These are phyloP conservation scores for Cytospora mali DNA, from an alignment of 2,329 filamentous ascomycete species.

Conservation along the genomic window DNA sequence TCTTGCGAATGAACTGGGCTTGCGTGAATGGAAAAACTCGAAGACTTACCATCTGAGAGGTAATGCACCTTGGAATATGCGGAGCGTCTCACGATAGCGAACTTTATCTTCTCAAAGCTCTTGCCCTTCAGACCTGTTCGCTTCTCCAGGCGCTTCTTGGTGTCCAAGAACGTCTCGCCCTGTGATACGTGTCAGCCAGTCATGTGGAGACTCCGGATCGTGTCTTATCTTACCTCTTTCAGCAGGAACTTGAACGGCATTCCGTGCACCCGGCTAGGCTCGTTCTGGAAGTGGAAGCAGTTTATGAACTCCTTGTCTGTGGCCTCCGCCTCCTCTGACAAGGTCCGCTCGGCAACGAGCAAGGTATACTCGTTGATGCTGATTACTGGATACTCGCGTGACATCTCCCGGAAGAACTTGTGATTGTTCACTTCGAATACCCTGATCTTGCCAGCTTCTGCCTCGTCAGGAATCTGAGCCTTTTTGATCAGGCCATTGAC, in stretches of 20 bases:
- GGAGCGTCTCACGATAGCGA: conserved; percentile 75
- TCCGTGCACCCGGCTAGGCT: conserved; percentile 80
- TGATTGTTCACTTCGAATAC: conserved; percentile 82
- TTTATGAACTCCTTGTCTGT: conserved; percentile 66
- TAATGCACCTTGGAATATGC: conserved; percentile 78
- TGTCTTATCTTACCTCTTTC: conserved; percentile 65
- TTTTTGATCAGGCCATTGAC: conserved; percentile 78
- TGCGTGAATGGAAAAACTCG: too few relatives aligned
- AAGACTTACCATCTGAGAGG: conserved; percentile 77
- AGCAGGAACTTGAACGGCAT: conserved; percentile 90
- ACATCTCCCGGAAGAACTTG: conserved; percentile 81
- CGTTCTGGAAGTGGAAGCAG: conserved; percentile 91
- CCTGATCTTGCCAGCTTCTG: conserved; percentile 68
- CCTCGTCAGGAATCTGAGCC: conserved; percentile 74
- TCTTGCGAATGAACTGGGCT: conserved; percentile 30
- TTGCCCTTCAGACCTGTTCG: conserved; percentile 95
- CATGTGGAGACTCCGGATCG: neutral
- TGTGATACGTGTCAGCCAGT: conserved; percentile 38
- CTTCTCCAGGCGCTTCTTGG: conserved; percentile 91
- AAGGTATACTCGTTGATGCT: conserved; percentile 84
- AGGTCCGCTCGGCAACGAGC: conserved; percentile 79
- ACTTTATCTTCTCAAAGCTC: conserved; percentile 98
- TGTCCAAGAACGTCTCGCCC: conserved; percentile 86
- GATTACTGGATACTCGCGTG: conserved; percentile 70
- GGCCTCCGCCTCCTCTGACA: conserved; percentile 68